Conservation (phyloP, 257 asterid species). For the Scutellaria baicalensis region DNA sequence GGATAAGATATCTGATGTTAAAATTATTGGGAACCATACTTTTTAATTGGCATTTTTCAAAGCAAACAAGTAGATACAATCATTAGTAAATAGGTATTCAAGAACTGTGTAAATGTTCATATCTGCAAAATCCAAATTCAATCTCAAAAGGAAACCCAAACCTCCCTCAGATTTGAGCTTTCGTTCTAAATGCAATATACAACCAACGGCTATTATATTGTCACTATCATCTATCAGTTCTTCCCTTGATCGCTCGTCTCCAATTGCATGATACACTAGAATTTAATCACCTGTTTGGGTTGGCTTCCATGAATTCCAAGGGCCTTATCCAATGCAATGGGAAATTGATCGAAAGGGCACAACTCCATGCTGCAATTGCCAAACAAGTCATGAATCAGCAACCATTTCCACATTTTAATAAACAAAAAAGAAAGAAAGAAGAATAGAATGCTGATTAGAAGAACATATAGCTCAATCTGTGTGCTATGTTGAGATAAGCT, state of each 20-base stretch:
- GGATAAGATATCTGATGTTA: no score
- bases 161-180: background rate
- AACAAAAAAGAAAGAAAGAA: background rate
- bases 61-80: no score
- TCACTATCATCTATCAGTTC: background rate
- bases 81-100: no score
- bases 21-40: no score
- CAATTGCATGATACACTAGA: conserved; percentile 20
- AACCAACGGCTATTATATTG: background rate
- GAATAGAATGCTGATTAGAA: background rate
- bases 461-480: background rate
- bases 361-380: conserved; percentile 68
- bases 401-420: background rate
- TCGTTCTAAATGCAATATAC: background rate
- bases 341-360: conserved; percentile 59
- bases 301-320: conserved; percentile 89
- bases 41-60: no score
- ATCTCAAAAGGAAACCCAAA: no score
- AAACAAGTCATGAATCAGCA: background rate
- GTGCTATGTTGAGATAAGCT: background rate
- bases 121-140: no score
- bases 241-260: background rate
- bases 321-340: conserved; percentile 66
- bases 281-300: conserved; percentile 81
- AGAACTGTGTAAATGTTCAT: no score